Evolutionary conservation across 2,329 filamentous ascomycete genomes (phyloP).

Genomic region (Sporothrix pseudoabietina): DNA sequence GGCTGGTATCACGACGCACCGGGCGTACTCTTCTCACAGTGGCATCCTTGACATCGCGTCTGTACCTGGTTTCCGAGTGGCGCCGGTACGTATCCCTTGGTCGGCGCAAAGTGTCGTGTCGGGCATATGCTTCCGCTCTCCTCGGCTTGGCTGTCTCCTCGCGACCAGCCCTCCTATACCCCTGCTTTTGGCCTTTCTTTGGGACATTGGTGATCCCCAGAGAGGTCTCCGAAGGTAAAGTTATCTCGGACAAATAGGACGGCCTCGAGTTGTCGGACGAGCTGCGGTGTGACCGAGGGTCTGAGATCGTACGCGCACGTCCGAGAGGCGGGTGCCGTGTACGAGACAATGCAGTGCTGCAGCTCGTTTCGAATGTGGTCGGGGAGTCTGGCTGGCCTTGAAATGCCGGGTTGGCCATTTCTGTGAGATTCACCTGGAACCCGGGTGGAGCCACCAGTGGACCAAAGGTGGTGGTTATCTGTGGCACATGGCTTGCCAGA

Average conservation of each 20-base stretch:
- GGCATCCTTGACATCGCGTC: not conserved
- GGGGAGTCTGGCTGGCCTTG: slow-evolving; percentile 16
- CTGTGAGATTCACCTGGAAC: not conserved
- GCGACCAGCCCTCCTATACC: not conserved
- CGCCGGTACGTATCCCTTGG: not conserved
- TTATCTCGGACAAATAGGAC: not conserved
- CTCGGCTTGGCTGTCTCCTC: not conserved
- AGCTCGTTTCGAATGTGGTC: not conserved
- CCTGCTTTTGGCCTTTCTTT: not conserved
- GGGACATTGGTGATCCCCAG: not conserved
- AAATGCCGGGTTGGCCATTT: not conserved
- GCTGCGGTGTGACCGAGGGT: not conserved
- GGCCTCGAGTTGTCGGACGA: not conserved
- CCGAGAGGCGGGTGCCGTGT: slow-evolving; percentile 21
- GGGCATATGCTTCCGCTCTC: not conserved
- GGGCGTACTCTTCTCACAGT: slow-evolving; percentile 9
- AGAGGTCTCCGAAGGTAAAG: slow-evolving; percentile 32
- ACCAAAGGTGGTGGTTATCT: not conserved
- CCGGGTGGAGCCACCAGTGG: not conserved
- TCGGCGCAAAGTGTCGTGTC: not conserved
- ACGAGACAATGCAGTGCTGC: not conserved
- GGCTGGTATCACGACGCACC: slow-evolving; percentile 25
- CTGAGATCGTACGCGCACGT: slow-evolving; percentile 25
- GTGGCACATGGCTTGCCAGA: not conserved
- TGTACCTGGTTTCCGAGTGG: not conserved